Evolutionary conservation across 768 basidiomycete genomes (phyloP).

Genomic region (Suillus americanus): DNA sequence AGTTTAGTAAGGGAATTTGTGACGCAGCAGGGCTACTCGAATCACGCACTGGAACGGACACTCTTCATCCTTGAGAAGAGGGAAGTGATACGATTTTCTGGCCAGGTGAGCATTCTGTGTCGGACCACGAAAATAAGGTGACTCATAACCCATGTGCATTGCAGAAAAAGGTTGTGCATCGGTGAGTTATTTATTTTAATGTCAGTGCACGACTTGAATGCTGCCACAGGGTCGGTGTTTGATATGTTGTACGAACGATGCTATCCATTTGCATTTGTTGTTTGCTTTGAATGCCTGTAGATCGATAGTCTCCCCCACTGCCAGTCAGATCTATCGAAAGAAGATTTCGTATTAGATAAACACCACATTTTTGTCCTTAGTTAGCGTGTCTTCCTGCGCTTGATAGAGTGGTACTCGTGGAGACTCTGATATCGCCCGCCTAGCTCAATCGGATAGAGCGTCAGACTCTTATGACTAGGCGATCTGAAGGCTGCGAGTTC

Average conservation of each 20-base stretch:
- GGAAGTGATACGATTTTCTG: slow-evolving; percentile 90
- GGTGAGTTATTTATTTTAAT: slow-evolving; percentile 25
- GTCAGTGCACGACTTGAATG: slow-evolving; percentile 4
- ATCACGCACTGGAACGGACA: slow-evolving; percentile 88
- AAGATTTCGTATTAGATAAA: too few relatives aligned
- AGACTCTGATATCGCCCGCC: slow-evolving; percentile 40
- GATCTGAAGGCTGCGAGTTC: slow-evolving; percentile 65
- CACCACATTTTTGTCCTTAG: too few relatives aligned
- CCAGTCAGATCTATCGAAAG: too few relatives aligned
- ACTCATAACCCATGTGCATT: slow-evolving; percentile 12
- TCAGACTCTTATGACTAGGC: slow-evolving; percentile 57
- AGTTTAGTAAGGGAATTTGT: slow-evolving; percentile 93
- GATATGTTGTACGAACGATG: not conserved
- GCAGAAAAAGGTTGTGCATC: slow-evolving; percentile 58
- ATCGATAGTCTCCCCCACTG: not conserved
- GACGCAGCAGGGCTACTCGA: slow-evolving; percentile 85
- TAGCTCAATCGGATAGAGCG: slow-evolving; percentile 71
- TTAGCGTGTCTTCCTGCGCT: not conserved
- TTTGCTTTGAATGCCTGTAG: slow-evolving; percentile 3
- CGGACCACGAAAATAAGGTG: not conserved
- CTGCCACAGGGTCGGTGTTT: slow-evolving; percentile 31
- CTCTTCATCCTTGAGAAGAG: slow-evolving; percentile 92
- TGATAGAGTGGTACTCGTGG: not conserved
- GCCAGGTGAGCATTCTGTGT: slow-evolving; percentile 41
- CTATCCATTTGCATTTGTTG: not conserved